Conservation (phyloP, 2,329 filamentous ascomycete species). For the Conoideocrella luteorostrata region DNA sequence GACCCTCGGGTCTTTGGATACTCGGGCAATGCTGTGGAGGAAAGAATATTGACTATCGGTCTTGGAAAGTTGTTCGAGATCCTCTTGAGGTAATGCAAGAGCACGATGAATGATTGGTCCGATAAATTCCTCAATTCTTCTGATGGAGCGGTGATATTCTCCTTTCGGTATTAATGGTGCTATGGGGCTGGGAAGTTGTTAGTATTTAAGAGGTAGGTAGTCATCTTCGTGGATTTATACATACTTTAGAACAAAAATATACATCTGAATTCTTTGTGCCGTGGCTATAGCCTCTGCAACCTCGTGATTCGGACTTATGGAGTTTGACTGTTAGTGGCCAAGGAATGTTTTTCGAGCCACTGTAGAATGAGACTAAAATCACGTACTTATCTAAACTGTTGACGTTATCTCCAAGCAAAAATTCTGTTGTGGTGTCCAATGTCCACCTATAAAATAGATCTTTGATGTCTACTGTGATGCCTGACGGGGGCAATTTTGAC, state of each 20-base stretch:
- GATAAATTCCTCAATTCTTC: constrained; percentile 62
- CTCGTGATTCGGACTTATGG: constrained; percentile 40
- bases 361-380: constrained; percentile 11
- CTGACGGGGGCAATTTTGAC: constrained; percentile 47
- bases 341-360: constrained; percentile 30
- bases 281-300: constrained; percentile 67
- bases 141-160: constrained; percentile 56
- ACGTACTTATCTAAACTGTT: constrained; percentile 36
- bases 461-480: constrained; percentile 52
- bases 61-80: constrained; percentile 63
- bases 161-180: constrained; percentile 50
- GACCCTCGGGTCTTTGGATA: constrained; percentile 55
- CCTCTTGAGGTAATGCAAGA: constrained; percentile 53
- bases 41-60: constrained; percentile 65
- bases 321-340: constrained; percentile 23
- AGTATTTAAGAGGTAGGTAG: too few relatives aligned
- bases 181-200: constrained; percentile 43
- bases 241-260: constrained; percentile 45
- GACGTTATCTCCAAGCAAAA: constrained; percentile 57
- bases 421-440: constrained; percentile 61
- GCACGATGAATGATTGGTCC: constrained; percentile 62
- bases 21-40: constrained; percentile 66
- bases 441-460: constrained; percentile 60
- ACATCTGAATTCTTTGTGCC: constrained; percentile 61
- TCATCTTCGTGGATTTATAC: constrained; percentile 3